A percentile compares a stretch with the other conserved stretches of the same genome.
These are phyloP conservation scores for Centaurea solstitialis DNA, from an alignment of 129 eudicot species.

Conservation along the genomic window DNA sequence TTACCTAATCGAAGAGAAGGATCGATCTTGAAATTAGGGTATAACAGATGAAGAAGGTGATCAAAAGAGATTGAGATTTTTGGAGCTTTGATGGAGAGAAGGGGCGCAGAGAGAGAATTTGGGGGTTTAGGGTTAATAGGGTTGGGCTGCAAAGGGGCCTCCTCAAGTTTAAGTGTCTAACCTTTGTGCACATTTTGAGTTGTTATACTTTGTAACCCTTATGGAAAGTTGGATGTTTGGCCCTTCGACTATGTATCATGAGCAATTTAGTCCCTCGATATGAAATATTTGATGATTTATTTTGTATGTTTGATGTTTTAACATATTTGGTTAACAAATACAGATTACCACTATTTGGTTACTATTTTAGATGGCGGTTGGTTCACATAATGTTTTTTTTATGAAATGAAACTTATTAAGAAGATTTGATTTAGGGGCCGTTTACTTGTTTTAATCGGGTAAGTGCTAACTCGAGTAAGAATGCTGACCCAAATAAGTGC, in stretches of 20 bases:
- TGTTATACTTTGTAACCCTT: conserved; percentile 2
- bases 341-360: background rate
- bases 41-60: conserved; percentile 19
- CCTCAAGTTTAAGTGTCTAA: conserved; percentile 7
- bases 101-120: conserved; percentile 32
- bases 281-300: background rate
- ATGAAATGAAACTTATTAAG: too few species aligned
- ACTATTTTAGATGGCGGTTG: too few species aligned
- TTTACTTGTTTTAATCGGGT: too few species aligned
- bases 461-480: too few species aligned
- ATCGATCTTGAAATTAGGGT: conserved; percentile 22
- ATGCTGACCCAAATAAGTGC: too few species aligned
- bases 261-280: background rate
- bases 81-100: conserved; percentile 7
- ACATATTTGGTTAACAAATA: background rate
- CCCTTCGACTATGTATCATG: background rate
- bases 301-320: background rate
- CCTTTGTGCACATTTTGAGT: conserved; percentile 7
- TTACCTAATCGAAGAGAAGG: conserved; percentile 14
- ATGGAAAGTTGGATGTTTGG: background rate
- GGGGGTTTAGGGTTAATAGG: conserved; percentile 34
- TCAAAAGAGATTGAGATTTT: conserved; percentile 6
- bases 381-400: too few species aligned
- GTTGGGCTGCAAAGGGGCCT: conserved; percentile 32
- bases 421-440: too few species aligned